These are phyloP conservation scores for Tuber microsphaerosporum DNA, from an alignment of 495 filamentous ascomycete species.

Conservation along the genomic window DNA sequence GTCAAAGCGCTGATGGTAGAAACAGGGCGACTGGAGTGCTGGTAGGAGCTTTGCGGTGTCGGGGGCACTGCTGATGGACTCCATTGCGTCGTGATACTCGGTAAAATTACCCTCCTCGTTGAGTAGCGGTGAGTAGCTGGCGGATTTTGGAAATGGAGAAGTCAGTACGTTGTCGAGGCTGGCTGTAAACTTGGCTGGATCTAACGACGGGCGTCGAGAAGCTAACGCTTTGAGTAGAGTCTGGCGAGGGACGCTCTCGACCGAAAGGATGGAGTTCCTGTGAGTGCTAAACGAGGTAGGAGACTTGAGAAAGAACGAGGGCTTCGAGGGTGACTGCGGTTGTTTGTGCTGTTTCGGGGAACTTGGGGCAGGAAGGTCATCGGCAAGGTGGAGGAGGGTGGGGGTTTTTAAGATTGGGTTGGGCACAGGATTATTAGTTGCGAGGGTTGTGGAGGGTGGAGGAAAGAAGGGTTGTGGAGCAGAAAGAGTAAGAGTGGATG, in stretches of 20 bases:
- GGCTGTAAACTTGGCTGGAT: slow-evolving; percentile 24
- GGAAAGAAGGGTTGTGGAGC: not conserved
- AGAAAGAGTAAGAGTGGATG: not conserved
- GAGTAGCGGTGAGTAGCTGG: slow-evolving; percentile 47
- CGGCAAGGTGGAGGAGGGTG: slow-evolving; percentile 24
- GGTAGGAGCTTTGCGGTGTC: slow-evolving; percentile 57
- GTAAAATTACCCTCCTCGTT: slow-evolving; percentile 43
- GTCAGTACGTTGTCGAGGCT: slow-evolving; percentile 24
- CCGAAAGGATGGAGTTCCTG: slow-evolving; percentile 28
- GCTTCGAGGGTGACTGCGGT: not conserved
- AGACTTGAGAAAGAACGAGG: slow-evolving; percentile 22
- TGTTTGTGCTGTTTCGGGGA: slow-evolving; percentile 9
- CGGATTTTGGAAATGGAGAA: slow-evolving; percentile 43
- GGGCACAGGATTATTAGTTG: slow-evolving; percentile 9
- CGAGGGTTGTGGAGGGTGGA: not conserved
- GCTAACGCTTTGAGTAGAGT: slow-evolving; percentile 84
- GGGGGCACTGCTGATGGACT: slow-evolving; percentile 44
- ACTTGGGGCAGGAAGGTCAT: slow-evolving; percentile 12
- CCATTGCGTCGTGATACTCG: slow-evolving; percentile 12
- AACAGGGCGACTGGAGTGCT: slow-evolving; percentile 80
- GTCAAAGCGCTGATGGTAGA: slow-evolving; percentile 94
- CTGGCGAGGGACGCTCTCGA: slow-evolving; percentile 60
- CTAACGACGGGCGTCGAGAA: slow-evolving; percentile 54
- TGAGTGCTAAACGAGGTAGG: slow-evolving; percentile 29
- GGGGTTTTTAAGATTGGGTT: slow-evolving; percentile 14